These are phyloP conservation scores for Astrocystis sublimbata DNA, from an alignment of 495 filamentous ascomycete genomes.

Conservation along the genomic window DNA sequence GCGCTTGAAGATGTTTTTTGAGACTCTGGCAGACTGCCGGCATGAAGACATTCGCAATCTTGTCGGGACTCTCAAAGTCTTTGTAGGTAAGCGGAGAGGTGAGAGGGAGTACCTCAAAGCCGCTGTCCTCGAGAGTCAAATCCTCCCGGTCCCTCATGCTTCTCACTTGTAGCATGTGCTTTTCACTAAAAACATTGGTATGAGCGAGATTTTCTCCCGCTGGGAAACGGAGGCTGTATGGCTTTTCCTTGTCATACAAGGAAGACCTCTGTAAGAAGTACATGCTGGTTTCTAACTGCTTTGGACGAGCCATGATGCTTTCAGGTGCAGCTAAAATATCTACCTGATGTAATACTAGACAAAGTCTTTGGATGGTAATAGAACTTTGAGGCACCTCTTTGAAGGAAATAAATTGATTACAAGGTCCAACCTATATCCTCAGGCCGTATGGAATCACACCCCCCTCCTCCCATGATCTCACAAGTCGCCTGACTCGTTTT, in stretches of 20 bases:
- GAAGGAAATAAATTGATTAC: too few species aligned
- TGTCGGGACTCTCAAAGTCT: background rate
- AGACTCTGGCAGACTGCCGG: background rate
- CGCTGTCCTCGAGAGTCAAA: background rate
- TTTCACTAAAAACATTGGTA: background rate
- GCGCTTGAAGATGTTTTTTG: background rate
- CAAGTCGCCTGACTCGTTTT: too few species aligned
- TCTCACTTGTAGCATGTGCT: background rate
- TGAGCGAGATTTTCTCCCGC: background rate
- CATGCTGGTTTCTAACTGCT: too few species aligned
- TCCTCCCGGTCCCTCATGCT: background rate
- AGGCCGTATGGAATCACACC: too few species aligned
- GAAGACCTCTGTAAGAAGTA: too few species aligned
- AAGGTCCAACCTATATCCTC: too few species aligned
- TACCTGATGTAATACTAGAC: too few species aligned
- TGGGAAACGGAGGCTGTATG: background rate
- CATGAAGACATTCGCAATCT: background rate
- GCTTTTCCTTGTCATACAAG: background rate
- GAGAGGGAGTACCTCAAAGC: background rate
- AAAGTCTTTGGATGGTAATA: too few species aligned
- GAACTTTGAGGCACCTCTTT: too few species aligned
- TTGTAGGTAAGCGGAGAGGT: background rate
- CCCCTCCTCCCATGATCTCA: too few species aligned
- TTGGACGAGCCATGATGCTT: too few species aligned
- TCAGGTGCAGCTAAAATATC: too few species aligned